These are phyloP conservation scores for Farysia itapuensis DNA, from an alignment of 1,284 basidiomycete species.

Conservation along the genomic window DNA sequence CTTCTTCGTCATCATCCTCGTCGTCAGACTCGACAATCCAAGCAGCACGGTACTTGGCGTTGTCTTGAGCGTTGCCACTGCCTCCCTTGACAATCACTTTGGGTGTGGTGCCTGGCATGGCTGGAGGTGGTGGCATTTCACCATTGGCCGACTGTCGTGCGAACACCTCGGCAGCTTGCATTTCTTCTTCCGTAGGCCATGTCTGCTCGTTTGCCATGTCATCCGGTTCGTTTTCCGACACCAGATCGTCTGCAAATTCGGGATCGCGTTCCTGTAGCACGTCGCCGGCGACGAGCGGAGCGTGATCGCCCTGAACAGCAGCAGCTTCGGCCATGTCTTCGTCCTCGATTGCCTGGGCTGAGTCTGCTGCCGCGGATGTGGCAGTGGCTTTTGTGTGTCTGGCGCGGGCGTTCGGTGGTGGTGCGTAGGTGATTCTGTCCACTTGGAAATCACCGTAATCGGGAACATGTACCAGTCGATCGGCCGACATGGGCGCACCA, in stretches of 20 bases:
- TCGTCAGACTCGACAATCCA: constrained; percentile 56
- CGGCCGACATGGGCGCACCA: constrained; percentile 76
- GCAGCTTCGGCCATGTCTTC: constrained; percentile 45
- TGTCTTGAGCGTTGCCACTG: constrained; percentile 59
- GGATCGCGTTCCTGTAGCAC: constrained; percentile 66
- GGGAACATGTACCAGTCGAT: constrained; percentile 84
- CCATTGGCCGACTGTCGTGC: constrained; percentile 20
- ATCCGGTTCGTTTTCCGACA: constrained; percentile 84
- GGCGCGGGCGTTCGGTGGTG: constrained; percentile 29
- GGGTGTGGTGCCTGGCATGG: constrained; percentile 60
- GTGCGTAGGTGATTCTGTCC: constrained; percentile 66
- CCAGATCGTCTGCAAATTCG: constrained; percentile 80
- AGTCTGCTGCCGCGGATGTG: constrained; percentile 6
- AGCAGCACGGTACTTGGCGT: constrained; percentile 49
- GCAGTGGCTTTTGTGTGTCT: constrained; percentile 21
- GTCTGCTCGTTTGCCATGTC: constrained; percentile 92
- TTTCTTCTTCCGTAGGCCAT: constrained; percentile 97
- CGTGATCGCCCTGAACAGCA: constrained; percentile 15
- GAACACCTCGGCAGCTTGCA: constrained; percentile 63
- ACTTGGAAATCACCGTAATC: constrained; percentile 87
- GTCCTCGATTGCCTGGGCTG: constrained; percentile 13
- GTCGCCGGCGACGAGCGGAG: constrained; percentile 62
- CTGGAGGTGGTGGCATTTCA: constrained; percentile 53
- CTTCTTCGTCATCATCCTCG: constrained; percentile 51
- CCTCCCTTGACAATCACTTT: constrained; percentile 44